phyloP scores from a whole-genome alignment of 257 asterid species.

The Mitragyna speciosa region DNA sequence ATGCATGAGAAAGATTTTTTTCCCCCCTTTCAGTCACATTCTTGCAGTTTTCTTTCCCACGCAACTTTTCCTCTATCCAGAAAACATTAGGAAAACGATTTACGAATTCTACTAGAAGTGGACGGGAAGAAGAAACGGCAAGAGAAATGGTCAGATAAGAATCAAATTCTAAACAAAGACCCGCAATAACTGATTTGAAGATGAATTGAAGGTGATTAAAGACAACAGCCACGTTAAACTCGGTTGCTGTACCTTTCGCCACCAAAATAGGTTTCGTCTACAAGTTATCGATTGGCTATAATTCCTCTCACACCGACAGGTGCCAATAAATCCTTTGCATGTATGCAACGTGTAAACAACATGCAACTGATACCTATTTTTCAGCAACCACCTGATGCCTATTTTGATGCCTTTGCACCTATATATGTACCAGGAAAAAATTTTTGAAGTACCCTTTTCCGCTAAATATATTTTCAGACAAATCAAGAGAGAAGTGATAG shows the following conservation, averaged over 20 bases:
- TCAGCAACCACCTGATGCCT: neutral
- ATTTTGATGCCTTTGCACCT: neutral
- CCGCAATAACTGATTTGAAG: neutral
- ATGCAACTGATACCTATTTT: neutral
- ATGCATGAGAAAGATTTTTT: too few species aligned
- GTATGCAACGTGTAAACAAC: constrained; percentile 46
- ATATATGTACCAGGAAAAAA: neutral
- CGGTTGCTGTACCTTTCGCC: neutral
- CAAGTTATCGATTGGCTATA: neutral
- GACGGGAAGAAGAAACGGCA: neutral
- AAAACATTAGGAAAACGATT: too few species aligned
- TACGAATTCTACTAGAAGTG: neutral
- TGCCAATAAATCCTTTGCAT: constrained; percentile 30
- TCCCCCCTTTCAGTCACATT: too few species aligned
- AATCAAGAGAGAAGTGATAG: too few species aligned
- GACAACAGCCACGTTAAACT: neutral
- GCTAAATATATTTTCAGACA: neutral
- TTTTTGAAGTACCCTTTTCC: neutral
- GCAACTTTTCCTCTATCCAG: too few species aligned
- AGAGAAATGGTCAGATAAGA: neutral
- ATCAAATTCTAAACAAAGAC: neutral
- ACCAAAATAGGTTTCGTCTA: neutral
- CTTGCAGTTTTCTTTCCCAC: too few species aligned
- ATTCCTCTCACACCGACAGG: neutral
- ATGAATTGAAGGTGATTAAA: neutral